Conservation (phyloP, 2,329 filamentous ascomycete genomes). For the Boeremia lycopersici region DNA sequence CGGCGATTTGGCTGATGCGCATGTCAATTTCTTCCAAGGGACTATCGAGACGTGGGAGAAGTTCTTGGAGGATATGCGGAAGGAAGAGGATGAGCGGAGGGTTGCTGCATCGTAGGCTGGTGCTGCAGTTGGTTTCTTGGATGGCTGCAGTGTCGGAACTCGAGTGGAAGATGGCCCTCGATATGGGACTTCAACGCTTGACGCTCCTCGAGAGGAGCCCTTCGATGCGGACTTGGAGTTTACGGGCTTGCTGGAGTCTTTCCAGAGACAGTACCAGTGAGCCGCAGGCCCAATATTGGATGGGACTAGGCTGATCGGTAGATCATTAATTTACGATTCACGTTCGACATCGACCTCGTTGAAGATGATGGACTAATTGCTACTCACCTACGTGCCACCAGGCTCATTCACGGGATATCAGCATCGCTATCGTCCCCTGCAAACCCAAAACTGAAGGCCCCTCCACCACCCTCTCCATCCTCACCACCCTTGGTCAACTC, state of each 20-base stretch:
- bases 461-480: conserved; percentile 61
- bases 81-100: conserved; percentile 56
- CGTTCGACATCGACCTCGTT: background rate
- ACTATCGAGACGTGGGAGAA: conserved; percentile 85
- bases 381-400: background rate
- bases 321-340: conserved; percentile 8
- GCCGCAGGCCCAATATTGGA: background rate
- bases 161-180: background rate
- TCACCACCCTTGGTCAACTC: conserved; percentile 64
- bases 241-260: background rate
- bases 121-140: background rate
- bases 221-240: background rate
- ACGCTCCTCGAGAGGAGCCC: background rate
- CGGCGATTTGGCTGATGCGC: conserved; percentile 79
- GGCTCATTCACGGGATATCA: conserved; percentile 37
- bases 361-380: background rate
- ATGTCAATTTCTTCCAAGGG: conserved; percentile 83
- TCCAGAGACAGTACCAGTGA: conserved; percentile 1
- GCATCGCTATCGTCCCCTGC: conserved; percentile 60
- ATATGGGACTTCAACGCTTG: background rate
- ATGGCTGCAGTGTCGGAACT: background rate
- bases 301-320: background rate
- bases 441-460: conserved; percentile 66
- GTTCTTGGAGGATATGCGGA: conserved; percentile 89
- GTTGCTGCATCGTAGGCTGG: conserved; percentile 28